Evolutionary conservation across 306 rosid species (phyloP), one percentile per base, ranked within the genome.

Genomic region (Lablab purpureus): DNA sequence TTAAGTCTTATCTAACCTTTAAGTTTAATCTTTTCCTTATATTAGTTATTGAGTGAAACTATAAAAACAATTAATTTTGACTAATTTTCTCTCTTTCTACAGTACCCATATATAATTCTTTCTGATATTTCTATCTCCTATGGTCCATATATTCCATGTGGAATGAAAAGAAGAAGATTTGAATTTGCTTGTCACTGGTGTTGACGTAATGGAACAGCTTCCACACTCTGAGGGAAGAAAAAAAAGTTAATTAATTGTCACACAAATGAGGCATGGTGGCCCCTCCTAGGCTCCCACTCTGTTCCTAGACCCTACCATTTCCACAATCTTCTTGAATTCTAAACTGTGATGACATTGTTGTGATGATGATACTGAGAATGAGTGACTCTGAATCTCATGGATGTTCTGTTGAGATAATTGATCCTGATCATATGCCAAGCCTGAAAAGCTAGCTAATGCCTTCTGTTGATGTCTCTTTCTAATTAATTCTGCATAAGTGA

Each of bases 301-400:
- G 69, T 80, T 77, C 78, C 51, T 80, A 81, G 84, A 78, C 87
- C 88, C 91, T 86, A 83, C 91, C 85, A 84, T 81, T 76, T 84
- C 66, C 82, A 77, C 78, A 80, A 77, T 62, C 45, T 32, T 80
- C 58, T 34, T 65, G 46, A 65, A 36, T 40, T 60, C 41, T 65
- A 21, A 58, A 80, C 86, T 56, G 85, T 80, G 64, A 19, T 67
- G 72, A 67, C 51, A 12, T 12, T 41, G 72, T 41, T 54, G 60
- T 19, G 49, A 43, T 43, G 52, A 67, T 67, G 72, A 40, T 5
- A 40, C 21, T 19, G 71, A 28, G 40, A 45, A 80, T 83, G 77
- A 85, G 28, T 80, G 50, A 37, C 81, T 56, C 67, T 37, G 18
- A 67, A 83, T 65, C 71, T 37, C 18, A n/a, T 67, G 32, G 28